Evolutionary conservation across 2,329 filamentous ascomycete species (phyloP).

Genomic region (Berkeleyomyces rouxiae): DNA sequence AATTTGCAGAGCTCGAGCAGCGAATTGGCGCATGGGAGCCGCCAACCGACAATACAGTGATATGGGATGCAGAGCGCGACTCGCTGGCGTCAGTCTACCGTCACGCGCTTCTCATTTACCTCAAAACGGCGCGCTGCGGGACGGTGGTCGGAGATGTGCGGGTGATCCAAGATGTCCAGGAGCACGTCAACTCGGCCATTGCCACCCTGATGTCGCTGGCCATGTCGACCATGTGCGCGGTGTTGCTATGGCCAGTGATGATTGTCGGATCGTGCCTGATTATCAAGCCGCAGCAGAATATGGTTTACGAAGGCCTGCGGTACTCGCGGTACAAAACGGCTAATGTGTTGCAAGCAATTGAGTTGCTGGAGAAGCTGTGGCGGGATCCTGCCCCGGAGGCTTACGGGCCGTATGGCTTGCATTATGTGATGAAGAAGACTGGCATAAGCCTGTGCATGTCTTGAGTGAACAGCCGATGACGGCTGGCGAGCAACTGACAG

Average conservation of each 20-base stretch:
- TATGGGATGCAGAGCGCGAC: slow-evolving; percentile 13
- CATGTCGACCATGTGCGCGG: slow-evolving; percentile 12
- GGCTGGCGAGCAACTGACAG: not conserved
- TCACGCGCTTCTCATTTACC: slow-evolving; percentile 8
- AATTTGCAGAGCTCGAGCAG: slow-evolving; percentile 9
- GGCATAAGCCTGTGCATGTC: slow-evolving; percentile 13
- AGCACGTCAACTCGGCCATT: slow-evolving; percentile 12
- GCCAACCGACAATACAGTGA: slow-evolving; percentile 2
- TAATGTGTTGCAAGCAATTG: slow-evolving; percentile 13
- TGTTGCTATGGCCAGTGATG: slow-evolving; percentile 12
- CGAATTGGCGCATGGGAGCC: slow-evolving; percentile 10
- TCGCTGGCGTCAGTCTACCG: slow-evolving; percentile 12
- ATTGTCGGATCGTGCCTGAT: slow-evolving; percentile 13
- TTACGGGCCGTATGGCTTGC: slow-evolving; percentile 12
- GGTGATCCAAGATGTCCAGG: slow-evolving; percentile 12
- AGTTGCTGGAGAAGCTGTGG: slow-evolving; percentile 12
- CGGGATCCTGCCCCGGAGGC: slow-evolving; percentile 12
- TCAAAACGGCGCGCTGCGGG: slow-evolving; percentile 10
- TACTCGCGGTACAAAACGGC: slow-evolving; percentile 13
- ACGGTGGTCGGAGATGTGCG: slow-evolving; percentile 8
- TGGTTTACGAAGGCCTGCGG: slow-evolving; percentile 13
- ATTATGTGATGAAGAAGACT: slow-evolving; percentile 14
- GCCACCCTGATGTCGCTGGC: slow-evolving; percentile 12
- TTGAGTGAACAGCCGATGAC: not conserved
- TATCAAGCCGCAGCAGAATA: slow-evolving; percentile 13